Percentiles rank a stretch among this genome's conserved stretches.
phyloP scores from a whole-genome alignment of 169 alveolate genomes.

The Theileria parva region DNA sequence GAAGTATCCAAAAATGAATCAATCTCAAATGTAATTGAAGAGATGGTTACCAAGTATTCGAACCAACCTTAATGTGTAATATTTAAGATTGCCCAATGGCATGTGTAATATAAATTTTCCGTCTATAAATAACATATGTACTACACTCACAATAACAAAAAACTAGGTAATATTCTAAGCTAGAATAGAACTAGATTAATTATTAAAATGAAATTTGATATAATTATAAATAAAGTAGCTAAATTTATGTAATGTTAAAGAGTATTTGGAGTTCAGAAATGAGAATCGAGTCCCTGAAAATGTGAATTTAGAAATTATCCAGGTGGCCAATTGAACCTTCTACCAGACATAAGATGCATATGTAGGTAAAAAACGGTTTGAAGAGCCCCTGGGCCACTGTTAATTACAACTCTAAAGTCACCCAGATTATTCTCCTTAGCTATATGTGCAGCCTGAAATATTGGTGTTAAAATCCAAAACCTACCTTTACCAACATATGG shows the following conservation, averaged over 20 bases:
- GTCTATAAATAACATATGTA: too few species aligned
- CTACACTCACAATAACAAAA: too few species aligned
- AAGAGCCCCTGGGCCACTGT: conserved; percentile 88
- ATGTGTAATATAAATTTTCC: too few species aligned
- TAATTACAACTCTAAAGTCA: conserved; percentile 90
- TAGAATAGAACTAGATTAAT: too few species aligned
- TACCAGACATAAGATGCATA: conserved; percentile 83
- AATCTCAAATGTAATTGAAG: conserved; percentile 3
- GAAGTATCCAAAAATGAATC: conserved; percentile 11
- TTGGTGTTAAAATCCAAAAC: neutral
- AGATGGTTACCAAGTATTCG: neutral
- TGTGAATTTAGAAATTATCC: conserved; percentile 65
- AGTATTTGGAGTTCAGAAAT: neutral
- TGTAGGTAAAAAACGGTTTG: conserved; percentile 90
- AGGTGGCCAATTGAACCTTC: conserved; percentile 85
- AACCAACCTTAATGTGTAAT: too few species aligned
- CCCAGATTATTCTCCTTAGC: conserved; percentile 81
- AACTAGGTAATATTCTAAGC: too few species aligned
- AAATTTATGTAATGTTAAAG: neutral
- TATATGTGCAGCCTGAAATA: conserved; percentile 77
- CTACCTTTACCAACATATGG: conserved; percentile 84
- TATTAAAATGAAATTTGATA: too few species aligned
- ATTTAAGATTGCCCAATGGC: too few species aligned
- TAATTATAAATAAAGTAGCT: too few species aligned
- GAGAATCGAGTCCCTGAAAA: neutral